Base-by-base conservation (phyloP, 192 early-diverging fungal genomes). In the Allomyces macrogynus region DNA sequence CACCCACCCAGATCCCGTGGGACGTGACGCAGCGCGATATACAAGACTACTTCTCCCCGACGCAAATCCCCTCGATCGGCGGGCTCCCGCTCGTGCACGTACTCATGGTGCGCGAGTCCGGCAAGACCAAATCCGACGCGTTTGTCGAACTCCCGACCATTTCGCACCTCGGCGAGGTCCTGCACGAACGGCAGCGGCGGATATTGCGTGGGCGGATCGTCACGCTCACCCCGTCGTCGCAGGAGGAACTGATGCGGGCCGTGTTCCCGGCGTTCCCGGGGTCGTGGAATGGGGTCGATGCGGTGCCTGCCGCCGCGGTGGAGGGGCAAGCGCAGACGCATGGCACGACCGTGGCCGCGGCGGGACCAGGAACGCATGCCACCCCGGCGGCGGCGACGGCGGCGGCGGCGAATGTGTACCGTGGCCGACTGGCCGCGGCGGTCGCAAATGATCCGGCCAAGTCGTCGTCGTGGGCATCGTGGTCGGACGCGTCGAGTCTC, bases 121-220 rank as follows among this genome's bases (percentile, higher is more conserved):
- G 77, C 23, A 75, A 77, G 66, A 77, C 71, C 10, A 66, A 63
- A 23, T 69, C 71, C 8, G 75, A 74, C 60, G 66, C 64, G 42
- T 78, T 71, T 66, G 65, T 75, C 26, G 77, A 79, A 63, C 74
- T 80, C 49, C 67, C 69, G 12, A 71, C 70, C 0, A 68, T 64
- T 20, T 64, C 61, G n/a, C 68, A 76, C 24, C 77, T 76, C 0
- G 66, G 66, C 24, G 63, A 43, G 24, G 71, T 74, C 8, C 60
- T 77, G n/a, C 69, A 74, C 10, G 43, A 66, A 23, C 62, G 66
- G 26, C 42, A 26, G 25, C 64, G 71, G 14, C 64, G 66, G 0
- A 63, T 78, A 12, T 40, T 76, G 25, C 65, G 66, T n/a, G 77
- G 72, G 24, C 68, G 74, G 24, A 43, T 67, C 40, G 73, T 76